Conservation (phyloP, 345 rosid species). For the Eucalyptus marginata region DNA sequence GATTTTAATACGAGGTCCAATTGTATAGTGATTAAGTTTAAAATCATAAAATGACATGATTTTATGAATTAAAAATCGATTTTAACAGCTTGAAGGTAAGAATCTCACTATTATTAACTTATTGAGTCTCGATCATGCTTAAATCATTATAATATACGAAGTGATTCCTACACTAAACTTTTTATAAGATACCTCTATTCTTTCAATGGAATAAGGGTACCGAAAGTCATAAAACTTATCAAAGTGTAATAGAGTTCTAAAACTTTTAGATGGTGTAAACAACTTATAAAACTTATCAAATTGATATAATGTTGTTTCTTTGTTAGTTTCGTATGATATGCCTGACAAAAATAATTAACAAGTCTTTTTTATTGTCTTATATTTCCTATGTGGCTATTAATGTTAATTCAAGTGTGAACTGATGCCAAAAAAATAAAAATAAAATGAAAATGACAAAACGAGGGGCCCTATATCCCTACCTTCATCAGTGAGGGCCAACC, state of each 20-base stretch:
- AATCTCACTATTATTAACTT: not conserved
- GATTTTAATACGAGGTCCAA: not conserved
- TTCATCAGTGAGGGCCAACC: not conserved
- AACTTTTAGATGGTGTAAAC: not conserved
- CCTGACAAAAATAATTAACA: not conserved
- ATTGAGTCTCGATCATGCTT: not conserved
- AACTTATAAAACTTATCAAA: not conserved
- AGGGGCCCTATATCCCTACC: not conserved
- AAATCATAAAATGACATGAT: not conserved
- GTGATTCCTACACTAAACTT: not conserved
- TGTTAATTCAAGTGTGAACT: not conserved
- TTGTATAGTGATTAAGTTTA: not conserved
- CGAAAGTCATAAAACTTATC: not conserved
- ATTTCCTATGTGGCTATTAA: not conserved
- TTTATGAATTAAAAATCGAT: not conserved
- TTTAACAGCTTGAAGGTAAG: not conserved
- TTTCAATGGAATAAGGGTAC: not conserved
- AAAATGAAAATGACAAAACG: not conserved
- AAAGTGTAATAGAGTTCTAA: not conserved
- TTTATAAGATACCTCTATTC: not conserved
- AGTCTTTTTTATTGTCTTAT: not conserved
- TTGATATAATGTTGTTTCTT: not conserved
- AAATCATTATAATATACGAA: not conserved
- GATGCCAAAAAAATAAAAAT: not conserved
- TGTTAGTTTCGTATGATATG: not conserved